Base-by-base conservation (phyloP, 2,329 filamentous ascomycete species). In the Golovinomyces cichoracearum region DNA sequence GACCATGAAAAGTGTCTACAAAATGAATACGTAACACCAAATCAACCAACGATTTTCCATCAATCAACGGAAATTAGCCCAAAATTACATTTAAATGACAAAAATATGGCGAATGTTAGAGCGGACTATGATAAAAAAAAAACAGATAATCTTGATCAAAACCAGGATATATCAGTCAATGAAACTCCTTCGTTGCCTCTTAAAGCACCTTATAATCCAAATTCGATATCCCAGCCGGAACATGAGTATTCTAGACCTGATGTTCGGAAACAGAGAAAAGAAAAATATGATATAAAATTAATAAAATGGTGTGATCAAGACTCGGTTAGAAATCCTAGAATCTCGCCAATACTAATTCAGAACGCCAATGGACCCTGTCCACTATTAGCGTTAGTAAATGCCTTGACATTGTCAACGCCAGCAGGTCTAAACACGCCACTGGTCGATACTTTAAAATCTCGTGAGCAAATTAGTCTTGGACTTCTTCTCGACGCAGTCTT, bases 321-420 rank as follows among this genome's bases (percentile, higher is more conserved):
- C 10, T 67, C 70, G 0, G 61, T 68, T 1, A 68, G 72, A n/a
- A 74, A 74, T 48, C 68, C 83, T 33, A 72, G 83, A 40, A 71
- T 72, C n/a, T 88, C 84, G 0, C 88, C 90, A 0, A 84, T 95
- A 49, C 67, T 95, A 37, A 77, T 92, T 3, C 88, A 98, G 59
- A 95, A 94, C 56, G 76, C 79, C 50, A 98, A 98, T 57, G 90
- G 90, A 0, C 90, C 90, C 0, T 98, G 90, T 62, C 90, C 90
- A 1, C 65, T 98, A 13, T 74, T 98, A 23, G 90, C 90, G 1
- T 68, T 98, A 4, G 86, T 95, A 50, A 98, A 98, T 61, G 86
- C 86, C 1, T 68, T 98, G 15, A 81, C 84, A 0, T 66, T 98
- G 49, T 86, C 84, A 2, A 88, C 85, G 0, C 78, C 80, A 0